Percentiles rank a stretch among this genome's conserved stretches.
Evolutionary conservation across 2,329 filamentous ascomycete genomes (phyloP).

Genomic region (Knufia fluminis): DNA sequence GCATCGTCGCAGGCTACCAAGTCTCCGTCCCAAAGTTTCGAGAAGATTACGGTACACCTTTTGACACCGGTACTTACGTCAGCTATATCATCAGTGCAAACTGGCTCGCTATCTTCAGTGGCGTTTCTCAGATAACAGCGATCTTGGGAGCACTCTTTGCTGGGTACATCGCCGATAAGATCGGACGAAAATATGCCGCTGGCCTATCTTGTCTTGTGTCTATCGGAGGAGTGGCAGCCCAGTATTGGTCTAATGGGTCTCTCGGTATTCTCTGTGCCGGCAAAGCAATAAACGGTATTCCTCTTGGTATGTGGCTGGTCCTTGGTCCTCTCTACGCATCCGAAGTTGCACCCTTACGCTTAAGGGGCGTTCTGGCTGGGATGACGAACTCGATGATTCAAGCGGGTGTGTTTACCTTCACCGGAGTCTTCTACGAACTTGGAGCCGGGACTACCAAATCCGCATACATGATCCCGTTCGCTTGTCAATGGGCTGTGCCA

Average conservation of each 20-base stretch:
- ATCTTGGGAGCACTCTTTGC: neutral
- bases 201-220: neutral
- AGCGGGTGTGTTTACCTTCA: neutral
- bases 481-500: slow-evolving; percentile 12
- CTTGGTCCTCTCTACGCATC: neutral
- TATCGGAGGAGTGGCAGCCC: neutral
- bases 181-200: neutral
- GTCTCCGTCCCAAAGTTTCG: neutral
- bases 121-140: neutral
- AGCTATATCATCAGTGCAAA: neutral
- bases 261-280: neutral
- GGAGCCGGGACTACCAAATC: slow-evolving; percentile 15
- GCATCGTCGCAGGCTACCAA: neutral
- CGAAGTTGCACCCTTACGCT: neutral
- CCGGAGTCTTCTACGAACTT: neutral
- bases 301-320: neutral
- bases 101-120: neutral
- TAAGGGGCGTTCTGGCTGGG: neutral
- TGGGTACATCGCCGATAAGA: neutral
- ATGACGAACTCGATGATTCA: neutral
- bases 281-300: neutral
- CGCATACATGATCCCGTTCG: slow-evolving; percentile 31
- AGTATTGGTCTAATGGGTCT: neutral
- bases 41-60: neutral
- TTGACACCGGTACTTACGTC: neutral